Percentiles rank a stretch among this genome's conserved stretches.
Conservation (phyloP, 176 grass and related monocot species). For the Aegilops speltoides region DNA sequence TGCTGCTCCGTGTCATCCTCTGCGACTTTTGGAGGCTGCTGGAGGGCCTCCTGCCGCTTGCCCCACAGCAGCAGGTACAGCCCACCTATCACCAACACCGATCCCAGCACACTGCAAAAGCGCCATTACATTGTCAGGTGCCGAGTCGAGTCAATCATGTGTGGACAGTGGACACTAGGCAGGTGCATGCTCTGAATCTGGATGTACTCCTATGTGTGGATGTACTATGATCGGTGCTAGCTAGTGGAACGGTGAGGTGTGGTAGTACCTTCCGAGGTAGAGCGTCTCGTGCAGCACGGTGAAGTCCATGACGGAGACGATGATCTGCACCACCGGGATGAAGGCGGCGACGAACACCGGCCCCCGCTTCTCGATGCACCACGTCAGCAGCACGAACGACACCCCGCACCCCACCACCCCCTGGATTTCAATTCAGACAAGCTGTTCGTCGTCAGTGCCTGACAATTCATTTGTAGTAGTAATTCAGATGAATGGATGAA, state of each 20-base stretch:
- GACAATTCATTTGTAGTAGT: too few species aligned
- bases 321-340: slow-evolving; percentile 88
- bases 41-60: slow-evolving; percentile 64
- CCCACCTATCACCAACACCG: slow-evolving; percentile 61
- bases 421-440: slow-evolving; percentile 19
- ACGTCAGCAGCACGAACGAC: slow-evolving; percentile 73
- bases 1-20: slow-evolving; percentile 39
- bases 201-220: not conserved
- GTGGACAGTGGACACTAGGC: not conserved
- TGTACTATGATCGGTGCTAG: not conserved
- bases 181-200: not conserved
- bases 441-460: not conserved
- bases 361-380: slow-evolving; percentile 87
- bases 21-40: slow-evolving; percentile 34
- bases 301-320: slow-evolving; percentile 78
- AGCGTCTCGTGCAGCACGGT: slow-evolving; percentile 69
- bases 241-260: not conserved
- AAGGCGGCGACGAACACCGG: slow-evolving; percentile 88
- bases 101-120: slow-evolving; percentile 64
- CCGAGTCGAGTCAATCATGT: not conserved
- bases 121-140: not conserved
- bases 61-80: slow-evolving; percentile 92
- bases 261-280: slow-evolving; percentile 69
- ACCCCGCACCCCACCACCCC: slow-evolving; percentile 78
- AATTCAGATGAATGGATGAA: not conserved